Base-by-base conservation (phyloP, 2,329 filamentous ascomycete genomes). In the Chaetomiaceae sp. region DNA sequence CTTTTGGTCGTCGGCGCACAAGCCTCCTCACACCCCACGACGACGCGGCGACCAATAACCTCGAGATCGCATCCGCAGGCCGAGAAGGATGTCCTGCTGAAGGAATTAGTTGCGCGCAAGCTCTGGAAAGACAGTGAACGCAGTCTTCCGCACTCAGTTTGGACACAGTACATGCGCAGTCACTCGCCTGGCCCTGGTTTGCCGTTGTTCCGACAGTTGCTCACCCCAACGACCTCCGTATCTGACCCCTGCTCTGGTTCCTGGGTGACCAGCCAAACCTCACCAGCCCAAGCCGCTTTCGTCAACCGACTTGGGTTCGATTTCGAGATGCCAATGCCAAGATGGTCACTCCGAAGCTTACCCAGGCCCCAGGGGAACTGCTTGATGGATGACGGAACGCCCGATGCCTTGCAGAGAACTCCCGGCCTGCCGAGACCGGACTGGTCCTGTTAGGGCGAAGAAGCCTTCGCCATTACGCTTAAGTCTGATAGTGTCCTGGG, bases 201-300 rank as follows among this genome's bases (percentile, higher is more conserved):
- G 52, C 54, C 58, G 58, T 51, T 54, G 48, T 51, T 46, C 57
- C 55, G 57, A 50, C 23, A 9, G 51, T n/a, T n/a, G n/a, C n/a
- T n/a, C n/a, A 34, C 34, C 34, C 45, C 45, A 38, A 44, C 44
- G 39, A 23, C 33, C 37, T 16, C 19, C 17, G 33, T 13, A 19
- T 14, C 23, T 39, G 27, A 48, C 19, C 41, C 54, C 40, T 51
- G 50, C 34, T 30, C 31, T 12, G 8, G 38, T 33, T 16, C 40
- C 40, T 42, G 40, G 25, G 27, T 34, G 34, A 44, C 44, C 21
- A 35, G 34, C 38, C 43, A 19, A 42, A 46, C 38, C 34, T 40
- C 44, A 35, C 19, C 33, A 43, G 46, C 8, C 53, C 40, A 57
- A 48, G 37, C 55, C 48, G 27, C 17, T 51, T 54, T 50, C 16